Percentiles rank a stretch among this genome's conserved stretches.
phyloP scores from a whole-genome alignment of 2,329 filamentous ascomycete genomes.

The Fusarium albidum region DNA sequence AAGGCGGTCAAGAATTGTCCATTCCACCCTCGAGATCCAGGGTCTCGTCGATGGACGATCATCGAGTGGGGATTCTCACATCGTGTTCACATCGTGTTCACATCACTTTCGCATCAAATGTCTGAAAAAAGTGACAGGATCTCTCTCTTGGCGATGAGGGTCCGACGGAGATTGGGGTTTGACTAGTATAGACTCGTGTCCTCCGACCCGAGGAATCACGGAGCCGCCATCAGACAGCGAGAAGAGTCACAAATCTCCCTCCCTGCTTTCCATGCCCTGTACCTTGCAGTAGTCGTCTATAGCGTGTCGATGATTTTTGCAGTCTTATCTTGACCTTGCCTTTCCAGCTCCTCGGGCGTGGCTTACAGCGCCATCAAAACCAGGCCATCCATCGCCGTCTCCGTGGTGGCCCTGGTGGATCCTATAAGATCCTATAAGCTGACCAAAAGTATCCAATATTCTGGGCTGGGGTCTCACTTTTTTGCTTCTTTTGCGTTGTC shows the following conservation, averaged over 20 bases:
- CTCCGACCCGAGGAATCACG: conserved; percentile 29
- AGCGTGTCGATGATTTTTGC: no score
- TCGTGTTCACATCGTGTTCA: no score
- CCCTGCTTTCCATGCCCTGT: conserved; percentile 5
- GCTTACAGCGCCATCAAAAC: conserved; percentile 10
- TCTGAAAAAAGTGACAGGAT: no score
- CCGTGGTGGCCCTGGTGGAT: conserved; percentile 14
- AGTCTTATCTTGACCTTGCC: no score
- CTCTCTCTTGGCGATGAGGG: neutral
- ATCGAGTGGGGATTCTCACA: no score
- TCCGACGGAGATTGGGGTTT: neutral
- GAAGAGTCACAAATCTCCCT: conserved; percentile 16
- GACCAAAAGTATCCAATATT: conserved; percentile 2
- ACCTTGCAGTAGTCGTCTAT: conserved; percentile 6
- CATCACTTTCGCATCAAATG: no score
- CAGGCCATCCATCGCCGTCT: conserved; percentile 17
- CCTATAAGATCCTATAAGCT: no score
- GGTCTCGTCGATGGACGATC: conserved; percentile 19
- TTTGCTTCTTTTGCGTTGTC: conserved; percentile 14
- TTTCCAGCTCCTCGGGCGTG: conserved; percentile 25
- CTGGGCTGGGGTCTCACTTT: neutral
- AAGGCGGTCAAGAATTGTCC: conserved; percentile 17
- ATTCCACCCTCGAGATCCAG: conserved; percentile 32
- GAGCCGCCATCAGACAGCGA: no score
- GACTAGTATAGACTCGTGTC: no score